These are phyloP conservation scores for Ambrosiella cleistominuta DNA, from an alignment of 2,329 filamentous ascomycete species.

Conservation along the genomic window DNA sequence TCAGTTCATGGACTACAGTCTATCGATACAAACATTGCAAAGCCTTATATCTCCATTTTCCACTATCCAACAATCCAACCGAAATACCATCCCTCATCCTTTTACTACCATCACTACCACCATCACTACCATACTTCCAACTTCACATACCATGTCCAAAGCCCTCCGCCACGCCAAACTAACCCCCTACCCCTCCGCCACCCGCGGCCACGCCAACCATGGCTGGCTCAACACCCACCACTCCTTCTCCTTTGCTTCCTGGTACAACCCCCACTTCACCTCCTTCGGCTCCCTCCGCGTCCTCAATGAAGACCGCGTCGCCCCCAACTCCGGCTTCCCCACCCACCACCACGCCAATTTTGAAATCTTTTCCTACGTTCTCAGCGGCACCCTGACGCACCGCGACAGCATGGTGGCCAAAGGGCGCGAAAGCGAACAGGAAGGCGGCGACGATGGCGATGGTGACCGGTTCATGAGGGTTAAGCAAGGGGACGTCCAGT, in stretches of 20 bases:
- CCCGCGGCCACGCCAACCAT: conserved; percentile 62
- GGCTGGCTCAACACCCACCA: conserved; percentile 81
- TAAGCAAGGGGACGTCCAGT: conserved; percentile 69
- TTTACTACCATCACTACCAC: conserved; percentile 10
- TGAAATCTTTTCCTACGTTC: conserved; percentile 77
- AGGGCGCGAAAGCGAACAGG: conserved; percentile 29
- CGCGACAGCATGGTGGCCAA: conserved; percentile 69
- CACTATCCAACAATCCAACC: conserved; percentile 8
- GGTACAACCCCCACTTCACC: conserved; percentile 48
- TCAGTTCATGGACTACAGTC: conserved; percentile 18
- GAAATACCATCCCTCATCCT: too few species aligned
- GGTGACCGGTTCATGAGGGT: conserved; percentile 53
- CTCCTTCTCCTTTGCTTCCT: conserved; percentile 65
- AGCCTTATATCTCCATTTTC: conserved; percentile 14
- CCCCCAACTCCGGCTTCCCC: conserved; percentile 57
- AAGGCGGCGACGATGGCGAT: conserved; percentile 22
- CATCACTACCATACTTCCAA: conserved; percentile 7
- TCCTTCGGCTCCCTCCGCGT: conserved; percentile 64
- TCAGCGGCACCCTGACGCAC: conserved; percentile 74
- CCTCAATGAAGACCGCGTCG: conserved; percentile 76
- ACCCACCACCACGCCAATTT: conserved; percentile 74
- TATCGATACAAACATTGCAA: not conserved
- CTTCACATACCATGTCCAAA: conserved; percentile 20
- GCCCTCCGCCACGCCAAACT: conserved; percentile 50
- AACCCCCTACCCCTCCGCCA: conserved; percentile 51